Base-by-base conservation (phyloP, 371 early-diverging fungal species). In the Actinomortierella ambigua region DNA sequence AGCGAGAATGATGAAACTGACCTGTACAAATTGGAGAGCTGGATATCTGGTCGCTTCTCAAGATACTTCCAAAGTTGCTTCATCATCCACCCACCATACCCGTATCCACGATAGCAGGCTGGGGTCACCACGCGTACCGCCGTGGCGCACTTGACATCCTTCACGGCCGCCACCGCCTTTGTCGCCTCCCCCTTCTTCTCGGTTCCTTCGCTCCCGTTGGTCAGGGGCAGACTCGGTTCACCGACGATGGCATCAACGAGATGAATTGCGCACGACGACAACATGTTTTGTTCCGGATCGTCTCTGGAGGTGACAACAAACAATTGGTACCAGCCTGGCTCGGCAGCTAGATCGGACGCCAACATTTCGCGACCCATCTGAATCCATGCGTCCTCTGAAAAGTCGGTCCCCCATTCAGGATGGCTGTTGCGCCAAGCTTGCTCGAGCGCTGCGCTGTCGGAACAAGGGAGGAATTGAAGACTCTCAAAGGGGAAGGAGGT, bases 21-120 rank as follows among this genome's bases (percentile, higher is more conserved):
- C 48, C 20, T 48, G 24, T 20, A 48, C 48, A 48, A 48, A 22
- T 22, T 8, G 9, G 48, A 22, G 22, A 48, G 20, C 48, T 9
- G 48, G 6, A 48, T 20, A 20, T 34, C 34, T 4, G 6, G 48
- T 18, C 48, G 18, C 22, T 48, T 2, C 22, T 48, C 48, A 24
- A 48, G 48, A 48, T 48, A 48, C 48, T 48, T 17, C 48, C 48
- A 48, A 22, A 48, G 48, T 8, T 48, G 48, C 8, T 18, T 22
- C 48, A 48, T 48, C 48, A 48, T 48, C 48, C 48, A 48, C 11
- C 8, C 11, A 18, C 48, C 48, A 20, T 48, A 48, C 2, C 48
- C 48, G 8, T 22, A 20, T 15, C 48, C 22, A 48, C 48, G 48
- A 22, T 48, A 48, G 15, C 3, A 22, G 2, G 3, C 48, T 3